These are phyloP conservation scores for Monilinia fructigena DNA, from an alignment of 2,329 filamentous ascomycete species.

Conservation along the genomic window DNA sequence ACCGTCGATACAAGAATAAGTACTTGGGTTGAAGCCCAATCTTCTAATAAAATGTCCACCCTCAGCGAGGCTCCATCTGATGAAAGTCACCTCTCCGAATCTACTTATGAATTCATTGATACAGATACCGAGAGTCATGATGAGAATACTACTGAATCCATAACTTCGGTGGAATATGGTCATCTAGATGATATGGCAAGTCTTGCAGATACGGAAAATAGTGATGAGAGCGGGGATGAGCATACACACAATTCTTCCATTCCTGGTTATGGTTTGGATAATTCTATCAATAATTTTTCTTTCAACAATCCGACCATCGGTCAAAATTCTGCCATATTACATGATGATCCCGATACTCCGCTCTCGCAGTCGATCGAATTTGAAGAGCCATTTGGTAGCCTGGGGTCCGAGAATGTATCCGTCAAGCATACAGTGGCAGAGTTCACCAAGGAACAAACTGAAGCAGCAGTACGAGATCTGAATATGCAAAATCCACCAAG, in stretches of 20 bases:
- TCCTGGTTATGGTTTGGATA: slow-evolving; percentile 34
- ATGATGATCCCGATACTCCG: slow-evolving; percentile 37
- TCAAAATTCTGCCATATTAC: slow-evolving; percentile 34
- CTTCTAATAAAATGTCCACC: slow-evolving; percentile 36
- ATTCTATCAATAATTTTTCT: slow-evolving; percentile 33
- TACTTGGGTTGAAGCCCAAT: slow-evolving; percentile 36
- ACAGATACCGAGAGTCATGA: slow-evolving; percentile 40
- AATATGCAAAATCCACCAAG: slow-evolving; percentile 41
- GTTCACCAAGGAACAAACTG: slow-evolving; percentile 45
- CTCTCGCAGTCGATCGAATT: slow-evolving; percentile 47
- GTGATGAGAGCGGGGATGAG: slow-evolving; percentile 40
- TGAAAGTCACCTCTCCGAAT: slow-evolving; percentile 38
- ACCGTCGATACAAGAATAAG: slow-evolving; percentile 34
- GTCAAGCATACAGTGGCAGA: slow-evolving; percentile 50
- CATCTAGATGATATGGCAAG: slow-evolving; percentile 41
- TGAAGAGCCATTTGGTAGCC: slow-evolving; percentile 43
- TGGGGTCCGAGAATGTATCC: slow-evolving; percentile 44
- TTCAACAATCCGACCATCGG: slow-evolving; percentile 39
- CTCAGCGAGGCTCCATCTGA: slow-evolving; percentile 36
- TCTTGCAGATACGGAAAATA: slow-evolving; percentile 40
- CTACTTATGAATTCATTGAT: slow-evolving; percentile 41
- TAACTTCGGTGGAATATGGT: slow-evolving; percentile 40
- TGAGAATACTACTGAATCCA: slow-evolving; percentile 40
- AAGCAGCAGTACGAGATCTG: slow-evolving; percentile 40
- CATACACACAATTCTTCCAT: slow-evolving; percentile 26